Evolutionary conservation across 306 rosid genomes (phyloP), one percentile per base, ranked within the genome.

Genomic region (Pyrus communis): DNA sequence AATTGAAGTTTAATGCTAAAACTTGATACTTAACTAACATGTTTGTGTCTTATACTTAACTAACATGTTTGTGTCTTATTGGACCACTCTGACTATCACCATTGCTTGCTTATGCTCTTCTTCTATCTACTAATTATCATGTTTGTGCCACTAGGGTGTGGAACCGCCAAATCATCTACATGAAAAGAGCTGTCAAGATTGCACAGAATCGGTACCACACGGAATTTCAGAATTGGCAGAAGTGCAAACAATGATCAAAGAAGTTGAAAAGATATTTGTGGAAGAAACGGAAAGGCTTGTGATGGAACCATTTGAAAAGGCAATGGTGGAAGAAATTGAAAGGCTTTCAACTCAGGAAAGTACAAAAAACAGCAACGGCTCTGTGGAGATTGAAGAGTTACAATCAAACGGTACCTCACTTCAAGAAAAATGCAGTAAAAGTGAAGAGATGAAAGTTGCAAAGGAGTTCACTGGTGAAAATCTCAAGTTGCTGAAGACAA

Each of bases 211-310:
- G 81, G 66, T 73, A 17, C 84, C 77, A 3, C 85, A 86, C 1
- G 97, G 91, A 66, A 71, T 95, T 73, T 77, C 86, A 9, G 96
- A 90, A 82, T 78, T 95, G 88, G 87, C 84, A 82, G 77, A 86
- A 68, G 76, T 95, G 82, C 88, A 83, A 85, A 81, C 70, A 40
- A 80, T 86, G 85, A 85, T 95, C 63, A 88, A 84, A 51, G 79
- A 72, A 42, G 76, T 82, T 27, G 85, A 82, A 61, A 87, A 69
- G 79, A 70, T 78, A 51, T 78, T 89, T 85, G 77, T 71, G 61
- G 88, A 85, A 79, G 94, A 86, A 85, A 82, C 82, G 28, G 87
- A 85, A 70, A 83, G 86, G 71, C 87, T 67, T 58, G 81, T 75
- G 61, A 86, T 46, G 49, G 78, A 62, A 68, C 61, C 71, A 31